phyloP scores from a whole-genome alignment of 805 yeast species.

The Kurtzmaniella fragi region DNA sequence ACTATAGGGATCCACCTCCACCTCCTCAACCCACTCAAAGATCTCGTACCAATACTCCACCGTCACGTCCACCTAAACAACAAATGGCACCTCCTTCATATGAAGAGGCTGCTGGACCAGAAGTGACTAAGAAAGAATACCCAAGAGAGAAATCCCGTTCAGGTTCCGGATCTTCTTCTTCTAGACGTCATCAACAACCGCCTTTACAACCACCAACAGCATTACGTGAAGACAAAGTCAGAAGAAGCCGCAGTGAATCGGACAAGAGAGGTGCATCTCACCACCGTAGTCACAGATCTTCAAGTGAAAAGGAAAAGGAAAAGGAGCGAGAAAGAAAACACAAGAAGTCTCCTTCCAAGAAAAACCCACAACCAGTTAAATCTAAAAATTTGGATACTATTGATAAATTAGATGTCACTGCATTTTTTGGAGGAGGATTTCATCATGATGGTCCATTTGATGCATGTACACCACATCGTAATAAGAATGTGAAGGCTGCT shows the following conservation, averaged over 20 bases:
- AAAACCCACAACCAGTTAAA: slow-evolving; percentile 41
- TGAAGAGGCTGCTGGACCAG: slow-evolving; percentile 61
- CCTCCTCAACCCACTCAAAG: slow-evolving; percentile 8
- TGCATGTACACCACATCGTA: slow-evolving; percentile 96
- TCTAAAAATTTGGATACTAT: slow-evolving; percentile 85
- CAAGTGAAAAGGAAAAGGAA: slow-evolving; percentile 5
- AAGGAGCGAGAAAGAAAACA: slow-evolving; percentile 10
- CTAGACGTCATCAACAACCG: slow-evolving; percentile 11
- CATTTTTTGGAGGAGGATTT: slow-evolving; percentile 87
- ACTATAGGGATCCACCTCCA: slow-evolving; percentile 34
- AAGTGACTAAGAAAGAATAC: slow-evolving; percentile 37
- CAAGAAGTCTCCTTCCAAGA: slow-evolving; percentile 32
- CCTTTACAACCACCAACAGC: slow-evolving; percentile 5
- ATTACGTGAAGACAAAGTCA: slow-evolving; percentile 11
- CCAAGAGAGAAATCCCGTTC: slow-evolving; percentile 47
- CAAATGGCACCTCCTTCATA: slow-evolving; percentile 56
- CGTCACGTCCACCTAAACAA: slow-evolving; percentile 30
- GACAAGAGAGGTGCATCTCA: slow-evolving; percentile 7
- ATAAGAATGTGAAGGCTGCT: slow-evolving; percentile 66
- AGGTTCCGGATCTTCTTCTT: slow-evolving; percentile 13
- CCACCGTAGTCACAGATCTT: not conserved
- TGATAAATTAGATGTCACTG: slow-evolving; percentile 94
- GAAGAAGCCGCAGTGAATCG: slow-evolving; percentile 7
- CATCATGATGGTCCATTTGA: slow-evolving; percentile 99
- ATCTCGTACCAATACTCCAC: slow-evolving; percentile 12